Base-by-base conservation (phyloP, 2,329 filamentous ascomycete species). In the Raffaelea deltoideospora region DNA sequence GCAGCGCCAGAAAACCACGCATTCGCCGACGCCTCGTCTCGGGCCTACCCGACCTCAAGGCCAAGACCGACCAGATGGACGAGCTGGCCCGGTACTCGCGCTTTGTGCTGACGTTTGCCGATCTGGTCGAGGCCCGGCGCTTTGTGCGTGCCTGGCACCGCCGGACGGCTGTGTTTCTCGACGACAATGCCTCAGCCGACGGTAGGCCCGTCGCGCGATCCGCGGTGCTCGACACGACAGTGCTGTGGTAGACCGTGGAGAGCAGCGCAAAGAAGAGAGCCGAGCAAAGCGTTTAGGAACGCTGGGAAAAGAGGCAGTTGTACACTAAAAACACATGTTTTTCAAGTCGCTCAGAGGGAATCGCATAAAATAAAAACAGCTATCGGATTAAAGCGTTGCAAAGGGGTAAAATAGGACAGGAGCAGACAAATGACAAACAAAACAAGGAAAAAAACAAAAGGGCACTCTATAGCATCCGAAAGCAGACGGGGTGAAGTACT, bases 81-180 rank as follows among this genome's bases (percentile, higher is more conserved):
- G 50, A 56, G 28, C 45, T 34, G 5, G 40, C 32, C 1, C 59
- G 56, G 48, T 60, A 53, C 37, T 46, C 49, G 26, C 55, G 67
- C 29, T 72, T 71, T 56, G 55, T 78, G 13, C 46, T 78, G 18
- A 61, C 65, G 5, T 76, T 80, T 41, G 49, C 58, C 13, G 66
- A 67, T n/a, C 56, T 63, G 34, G 55, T 57, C 10, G 70, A 72
- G 42, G 72, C 72, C 17, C 61, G 59, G 37, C 57, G 65, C 37
- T 69, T 69, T 43, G 60, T 62, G 22, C 53, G 63, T 41, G 41
- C 44, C 35, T 64, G 61, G 60, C 60, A 65, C 45, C 53, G 54
- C 19, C 51, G 58, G 38, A 48, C 53, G 14, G 27, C 33, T 10
- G 24, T 46, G 32, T 22, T 33, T 41, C 41, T 5, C n/a, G 28